Evolutionary conservation across 106 monocot genomes (phyloP), one percentile per base, ranked within the genome.

Genomic region (Allium sativum): DNA sequence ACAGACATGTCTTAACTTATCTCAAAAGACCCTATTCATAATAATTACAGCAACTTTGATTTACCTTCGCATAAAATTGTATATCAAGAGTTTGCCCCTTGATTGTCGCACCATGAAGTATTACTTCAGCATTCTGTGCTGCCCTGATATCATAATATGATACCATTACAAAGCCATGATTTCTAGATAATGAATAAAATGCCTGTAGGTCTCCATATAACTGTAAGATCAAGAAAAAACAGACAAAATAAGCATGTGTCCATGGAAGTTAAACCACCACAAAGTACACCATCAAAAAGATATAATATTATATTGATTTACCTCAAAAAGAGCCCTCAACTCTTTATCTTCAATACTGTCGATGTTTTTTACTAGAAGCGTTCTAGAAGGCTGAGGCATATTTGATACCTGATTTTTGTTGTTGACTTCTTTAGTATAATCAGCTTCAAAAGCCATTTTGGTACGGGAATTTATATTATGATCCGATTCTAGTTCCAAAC

Each of bases 321-420:
- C 92, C 92, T 92, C 84, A 68, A 92, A 92, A 57, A 92, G 65
- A 66, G 47, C 45, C 50, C 66, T 72, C 14, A 93, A 59, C 53
- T 84, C 93, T n/a, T 70, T 61, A 73, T 93, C 93, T 12, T 88
- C 79, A 40, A 93, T 65, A 68, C 78, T 78, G 55, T 84, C 84
- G 55, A 92, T 87, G 52, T 93, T 93, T 77, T 82, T 77, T 31
- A 93, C 84, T 68, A 88, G 77, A 70, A 93, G 82, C 19, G 88
- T 84, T 73, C 93, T 84, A 15, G 79, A 79, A 63, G 84, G 87
- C 56, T 84, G 78, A 53, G 86, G 78, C 20, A 73, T 73, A 76
- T 53, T 68, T 52, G 78, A 74, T 3, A 3, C 48, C 11, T 6
- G 48, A 50, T 50, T 50, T 31, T 31, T 31, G 5, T 31, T 31